phyloP scores from a whole-genome alignment of 176 grass and related monocot genomes.

The Musa schizocarpa region DNA sequence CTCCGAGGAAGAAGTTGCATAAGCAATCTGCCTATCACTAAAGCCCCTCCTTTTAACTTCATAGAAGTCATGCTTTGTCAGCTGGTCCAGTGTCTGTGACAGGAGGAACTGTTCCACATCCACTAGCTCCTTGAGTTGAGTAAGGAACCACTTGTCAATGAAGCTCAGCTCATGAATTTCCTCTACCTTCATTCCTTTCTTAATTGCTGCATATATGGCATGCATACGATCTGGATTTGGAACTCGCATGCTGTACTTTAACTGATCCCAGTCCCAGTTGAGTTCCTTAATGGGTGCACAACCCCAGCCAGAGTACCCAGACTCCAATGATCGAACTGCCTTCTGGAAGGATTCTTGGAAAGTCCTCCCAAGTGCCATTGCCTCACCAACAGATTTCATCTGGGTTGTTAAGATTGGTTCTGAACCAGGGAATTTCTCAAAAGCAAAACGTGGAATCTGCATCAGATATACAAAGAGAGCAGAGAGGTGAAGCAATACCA shows the following conservation, averaged over 20 bases:
- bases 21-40: slow-evolving; percentile 88
- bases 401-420: slow-evolving; percentile 91
- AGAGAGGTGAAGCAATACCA: background rate
- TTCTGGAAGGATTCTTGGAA: slow-evolving; percentile 99
- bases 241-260: slow-evolving; percentile 82
- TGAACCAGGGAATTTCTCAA: slow-evolving; percentile 98
- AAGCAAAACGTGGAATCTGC: slow-evolving; percentile 99
- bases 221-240: slow-evolving; percentile 93
- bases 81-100: slow-evolving; percentile 37
- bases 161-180: slow-evolving; percentile 82
- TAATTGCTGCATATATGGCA: slow-evolving; percentile 83
- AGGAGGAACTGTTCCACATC: slow-evolving; percentile 65
- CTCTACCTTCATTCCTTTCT: slow-evolving; percentile 88
- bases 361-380: slow-evolving; percentile 87
- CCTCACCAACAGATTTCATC: slow-evolving; percentile 98
- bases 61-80: slow-evolving; percentile 79
- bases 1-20: slow-evolving; percentile 67
- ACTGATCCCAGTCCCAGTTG: slow-evolving; percentile 86
- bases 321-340: slow-evolving; percentile 85
- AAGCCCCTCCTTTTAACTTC: slow-evolving; percentile 91
- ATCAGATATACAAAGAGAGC: slow-evolving; percentile 22
- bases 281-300: slow-evolving; percentile 91
- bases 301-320: slow-evolving; percentile 88
- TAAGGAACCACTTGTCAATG: slow-evolving; percentile 94
- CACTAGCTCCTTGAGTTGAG: slow-evolving; percentile 72